Percentiles rank a stretch among this genome's conserved stretches.
These are phyloP conservation scores for Peziza echinospora DNA, from an alignment of 495 filamentous ascomycete species.

Conservation along the genomic window DNA sequence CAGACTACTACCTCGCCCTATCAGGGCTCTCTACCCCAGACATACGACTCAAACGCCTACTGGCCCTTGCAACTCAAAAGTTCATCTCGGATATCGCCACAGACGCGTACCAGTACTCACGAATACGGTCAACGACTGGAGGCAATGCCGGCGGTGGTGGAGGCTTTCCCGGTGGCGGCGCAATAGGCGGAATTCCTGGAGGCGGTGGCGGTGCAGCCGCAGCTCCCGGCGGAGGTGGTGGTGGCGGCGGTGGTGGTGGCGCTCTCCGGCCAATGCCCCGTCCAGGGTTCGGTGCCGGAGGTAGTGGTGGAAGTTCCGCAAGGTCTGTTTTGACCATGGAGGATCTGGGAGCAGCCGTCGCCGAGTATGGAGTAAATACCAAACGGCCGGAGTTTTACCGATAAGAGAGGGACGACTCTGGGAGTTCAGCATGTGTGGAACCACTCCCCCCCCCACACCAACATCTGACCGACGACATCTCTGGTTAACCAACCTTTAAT, in stretches of 20 bases:
- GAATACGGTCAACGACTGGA: slow-evolving; percentile 74
- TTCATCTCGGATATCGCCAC: slow-evolving; percentile 95
- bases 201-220: slow-evolving; percentile 33
- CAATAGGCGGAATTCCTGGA: slow-evolving; percentile 29
- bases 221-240: slow-evolving; percentile 30
- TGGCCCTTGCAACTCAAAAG: slow-evolving; percentile 89
- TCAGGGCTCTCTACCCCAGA: slow-evolving; percentile 81
- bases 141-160: slow-evolving; percentile 66
- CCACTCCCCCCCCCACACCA: no score
- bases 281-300: slow-evolving; percentile 68
- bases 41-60: slow-evolving; percentile 68
- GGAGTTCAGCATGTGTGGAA: slow-evolving; percentile 1
- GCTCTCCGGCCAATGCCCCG: slow-evolving; percentile 68
- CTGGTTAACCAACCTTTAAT: no score
- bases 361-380: slow-evolving; percentile 91
- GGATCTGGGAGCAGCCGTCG: slow-evolving; percentile 90
- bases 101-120: slow-evolving; percentile 90
- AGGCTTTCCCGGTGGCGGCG: slow-evolving; percentile 41
- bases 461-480: no score
- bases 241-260: slow-evolving; percentile 31
- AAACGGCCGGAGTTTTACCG: slow-evolving; percentile 95
- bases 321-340: slow-evolving; percentile 96
- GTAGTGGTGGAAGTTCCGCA: slow-evolving; percentile 72
- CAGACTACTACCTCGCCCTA: slow-evolving; percentile 89
- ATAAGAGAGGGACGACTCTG: no score